Evolutionary conservation across 495 filamentous ascomycete species (phyloP), one percentile per base, ranked within the genome.

Genomic region (Daldinia bambusicola): DNA sequence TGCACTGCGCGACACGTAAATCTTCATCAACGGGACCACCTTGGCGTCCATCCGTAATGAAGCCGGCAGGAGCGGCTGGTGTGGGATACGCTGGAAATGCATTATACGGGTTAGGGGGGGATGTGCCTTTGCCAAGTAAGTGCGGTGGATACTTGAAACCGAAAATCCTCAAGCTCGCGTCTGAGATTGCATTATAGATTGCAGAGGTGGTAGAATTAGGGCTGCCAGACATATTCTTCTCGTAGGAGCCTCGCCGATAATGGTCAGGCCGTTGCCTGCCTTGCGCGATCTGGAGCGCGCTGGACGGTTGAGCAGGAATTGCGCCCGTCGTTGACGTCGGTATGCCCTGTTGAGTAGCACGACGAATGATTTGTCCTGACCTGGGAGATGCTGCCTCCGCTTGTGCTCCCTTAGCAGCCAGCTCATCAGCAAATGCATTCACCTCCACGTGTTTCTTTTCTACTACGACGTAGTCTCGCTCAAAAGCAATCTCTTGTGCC

Each of bases 381-480:
- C 81, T 78, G 14, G 84, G 80, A 13, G 84, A 83, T 26, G 75
- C 71, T 0, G 78, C 74, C 58, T 89, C 84, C 41, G 84, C 83
- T 57, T 90, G 86, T 38, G 84, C 84, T 34, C 90, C 90, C 64
- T 92, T 93, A 52, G 93, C 89, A 16, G 92, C 93, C 69, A 99
- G 81, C 78, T 98, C 94, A 76, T 99, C 95, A 8, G 95, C 95
- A 76, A 99, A 93, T 4, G 95, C 95, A 80, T 99, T 98, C 31
- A 98, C 95, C 78, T 98, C 93, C 4, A 98, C 94, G 7, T 91
- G 90, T 57, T 90, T 90, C 82, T 98, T 98, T 79, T 99, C 96
- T 18, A 99, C 92, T 16, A 99, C 80, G 37, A 99, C 95, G 70
- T 98, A 99, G 71, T 98, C 95, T 69, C 94, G 85, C 75, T 96